Percentiles rank a stretch among this genome's conserved stretches.
Evolutionary conservation across 1,284 basidiomycete genomes (phyloP).

Genomic region (Cutaneotrichosporon arboriforme): DNA sequence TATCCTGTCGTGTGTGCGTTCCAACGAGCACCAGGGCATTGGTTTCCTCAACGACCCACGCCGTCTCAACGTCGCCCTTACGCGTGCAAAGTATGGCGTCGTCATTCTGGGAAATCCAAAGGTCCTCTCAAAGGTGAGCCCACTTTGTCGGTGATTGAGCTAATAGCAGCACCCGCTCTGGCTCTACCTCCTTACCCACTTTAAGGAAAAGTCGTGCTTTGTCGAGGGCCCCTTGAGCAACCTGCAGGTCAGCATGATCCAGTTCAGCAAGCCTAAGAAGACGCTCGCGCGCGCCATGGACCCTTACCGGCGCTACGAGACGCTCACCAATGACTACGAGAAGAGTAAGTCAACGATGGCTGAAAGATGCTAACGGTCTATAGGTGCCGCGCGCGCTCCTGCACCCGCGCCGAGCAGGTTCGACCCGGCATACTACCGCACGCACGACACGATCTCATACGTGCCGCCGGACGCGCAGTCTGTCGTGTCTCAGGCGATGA

Average conservation of each 20-base stretch:
- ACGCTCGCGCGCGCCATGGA: slow-evolving; percentile 79
- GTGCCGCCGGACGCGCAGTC: slow-evolving; percentile 94
- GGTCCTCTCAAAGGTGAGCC: slow-evolving; percentile 90
- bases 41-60: slow-evolving; percentile 98
- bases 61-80: slow-evolving; percentile 93
- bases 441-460: slow-evolving; percentile 87
- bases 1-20: slow-evolving; percentile 96
- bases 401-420: slow-evolving; percentile 72
- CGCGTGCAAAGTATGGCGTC: slow-evolving; percentile 94
- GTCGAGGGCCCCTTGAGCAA: slow-evolving; percentile 97
- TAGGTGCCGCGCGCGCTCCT: slow-evolving; percentile 53
- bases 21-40: slow-evolving; percentile 99
- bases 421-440: slow-evolving; percentile 89
- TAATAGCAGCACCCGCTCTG: slow-evolving; percentile 82
- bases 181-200: slow-evolving; percentile 97
- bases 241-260: slow-evolving; percentile 96
- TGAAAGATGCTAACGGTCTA: neutral
- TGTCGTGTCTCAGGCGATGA: slow-evolving; percentile 78
- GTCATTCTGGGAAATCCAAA: slow-evolving; percentile 98
- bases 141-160: neutral
- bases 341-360: slow-evolving; percentile 20
- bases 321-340: slow-evolving; percentile 61
- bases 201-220: slow-evolving; percentile 90
- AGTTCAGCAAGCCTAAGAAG: slow-evolving; percentile 91
- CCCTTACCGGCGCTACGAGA: slow-evolving; percentile 79